phyloP scores from a whole-genome alignment of 1,284 basidiomycete species.

The Cutaneotrichosporon sp. region DNA sequence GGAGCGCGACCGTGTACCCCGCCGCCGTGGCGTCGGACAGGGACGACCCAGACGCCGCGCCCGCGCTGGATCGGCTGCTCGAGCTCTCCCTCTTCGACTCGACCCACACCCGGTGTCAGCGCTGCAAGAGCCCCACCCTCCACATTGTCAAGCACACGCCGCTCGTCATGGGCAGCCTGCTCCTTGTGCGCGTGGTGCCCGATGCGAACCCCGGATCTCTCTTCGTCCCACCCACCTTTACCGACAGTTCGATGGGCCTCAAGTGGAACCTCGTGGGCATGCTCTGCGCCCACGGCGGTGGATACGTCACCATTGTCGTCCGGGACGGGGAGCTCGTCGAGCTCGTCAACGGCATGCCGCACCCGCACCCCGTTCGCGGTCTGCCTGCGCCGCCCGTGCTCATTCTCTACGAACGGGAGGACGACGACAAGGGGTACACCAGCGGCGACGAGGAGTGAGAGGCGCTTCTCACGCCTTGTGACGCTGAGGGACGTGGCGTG shows the following conservation, averaged over 20 bases:
- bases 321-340: background rate
- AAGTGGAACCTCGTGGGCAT: conserved; percentile 1
- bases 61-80: background rate
- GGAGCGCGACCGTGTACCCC: conserved; percentile 3
- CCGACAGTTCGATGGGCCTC: background rate
- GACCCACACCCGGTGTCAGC: background rate
- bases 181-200: background rate
- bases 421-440: background rate
- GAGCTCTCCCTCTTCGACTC: conserved; percentile 2
- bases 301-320: background rate
- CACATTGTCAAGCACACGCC: conserved; percentile 6
- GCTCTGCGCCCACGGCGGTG: background rate
- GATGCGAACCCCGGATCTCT: background rate
- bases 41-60: background rate
- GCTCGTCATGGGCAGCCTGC: background rate
- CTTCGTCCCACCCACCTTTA: background rate
- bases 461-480: no score
- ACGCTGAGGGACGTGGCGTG: background rate
- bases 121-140: background rate
- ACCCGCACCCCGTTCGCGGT: background rate
- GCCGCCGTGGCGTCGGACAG: background rate
- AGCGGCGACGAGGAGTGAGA: background rate
- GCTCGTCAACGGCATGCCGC: background rate
- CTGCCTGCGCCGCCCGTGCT: background rate
- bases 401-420: conserved; percentile 4